Conservation (phyloP, 768 basidiomycete species). For the Kwoniella sp. region DNA sequence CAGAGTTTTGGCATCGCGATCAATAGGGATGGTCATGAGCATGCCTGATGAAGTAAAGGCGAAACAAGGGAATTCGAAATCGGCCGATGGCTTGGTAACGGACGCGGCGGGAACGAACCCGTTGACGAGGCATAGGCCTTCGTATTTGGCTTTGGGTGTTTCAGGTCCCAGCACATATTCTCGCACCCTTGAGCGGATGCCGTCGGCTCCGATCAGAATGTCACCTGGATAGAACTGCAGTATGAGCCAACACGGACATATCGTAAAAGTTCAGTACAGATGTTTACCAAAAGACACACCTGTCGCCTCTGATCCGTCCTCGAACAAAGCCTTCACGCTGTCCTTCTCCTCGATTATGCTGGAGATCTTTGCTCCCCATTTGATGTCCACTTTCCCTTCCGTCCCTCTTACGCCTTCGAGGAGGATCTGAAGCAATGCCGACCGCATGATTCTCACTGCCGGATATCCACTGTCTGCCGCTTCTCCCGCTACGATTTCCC, state of each 20-base stretch:
- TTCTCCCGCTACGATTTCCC: conserved; percentile 5
- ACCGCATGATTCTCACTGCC: conserved; percentile 29
- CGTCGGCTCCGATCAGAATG: conserved; percentile 42
- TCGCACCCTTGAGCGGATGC: conserved; percentile 40
- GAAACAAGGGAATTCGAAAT: conserved; percentile 22
- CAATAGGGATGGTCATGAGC: conserved; percentile 25
- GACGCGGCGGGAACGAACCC: conserved; percentile 11
- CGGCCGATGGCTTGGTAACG: conserved; percentile 10
- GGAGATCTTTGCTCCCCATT: conserved; percentile 18
- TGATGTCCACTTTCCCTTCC: conserved; percentile 21
- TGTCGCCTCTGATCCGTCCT: conserved; percentile 24
- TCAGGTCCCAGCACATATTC: conserved; percentile 18
- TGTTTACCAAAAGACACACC: conserved; percentile 12
- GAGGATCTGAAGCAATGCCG: conserved; percentile 25
- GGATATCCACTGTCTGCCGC: conserved; percentile 18
- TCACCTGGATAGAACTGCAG: too few species aligned
- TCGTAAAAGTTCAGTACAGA: too few species aligned
- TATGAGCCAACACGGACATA: neutral
- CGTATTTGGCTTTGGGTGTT: conserved; percentile 11
- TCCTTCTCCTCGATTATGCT: conserved; percentile 28
- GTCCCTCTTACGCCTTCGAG: conserved; percentile 17
- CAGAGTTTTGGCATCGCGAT: conserved; percentile 7
- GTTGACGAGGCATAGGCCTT: conserved; percentile 4
- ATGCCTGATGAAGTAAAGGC: conserved; percentile 18
- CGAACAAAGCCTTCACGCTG: conserved; percentile 27